phyloP scores from a whole-genome alignment of 73 alveolate genomes.

The Symbiodinium natans region DNA sequence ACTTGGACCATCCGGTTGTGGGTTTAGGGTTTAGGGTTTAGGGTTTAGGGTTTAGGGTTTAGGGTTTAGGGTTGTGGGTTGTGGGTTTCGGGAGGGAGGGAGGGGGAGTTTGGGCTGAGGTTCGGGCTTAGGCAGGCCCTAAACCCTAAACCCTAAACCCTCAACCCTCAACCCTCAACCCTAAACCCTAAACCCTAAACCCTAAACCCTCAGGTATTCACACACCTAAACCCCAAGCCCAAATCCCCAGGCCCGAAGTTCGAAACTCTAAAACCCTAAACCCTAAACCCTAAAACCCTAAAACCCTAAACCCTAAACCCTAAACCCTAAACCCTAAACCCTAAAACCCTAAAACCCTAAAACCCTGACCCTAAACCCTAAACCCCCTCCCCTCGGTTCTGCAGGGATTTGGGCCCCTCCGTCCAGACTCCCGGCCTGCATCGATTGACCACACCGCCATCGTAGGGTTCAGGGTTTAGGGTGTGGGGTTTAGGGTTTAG shows the following conservation, averaged over 20 bases:
- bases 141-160: not conserved
- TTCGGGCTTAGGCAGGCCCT: not conserved
- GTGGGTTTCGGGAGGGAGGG: not conserved
- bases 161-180: too few species aligned
- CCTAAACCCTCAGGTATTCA: too few species aligned
- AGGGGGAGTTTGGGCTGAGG: too few species aligned
- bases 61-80: not conserved
- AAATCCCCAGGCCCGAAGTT: too few species aligned
- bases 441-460: too few species aligned
- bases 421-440: too few species aligned
- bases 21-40: not conserved
- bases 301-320: not conserved
- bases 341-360: not conserved
- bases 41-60: not conserved
- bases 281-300: not conserved
- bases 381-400: not conserved
- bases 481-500: too few species aligned
- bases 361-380: not conserved
- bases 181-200: too few species aligned
- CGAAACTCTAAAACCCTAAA: too few species aligned
- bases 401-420: too few species aligned
- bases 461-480: too few species aligned
- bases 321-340: not conserved
- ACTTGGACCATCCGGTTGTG: not conserved
- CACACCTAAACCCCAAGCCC: too few species aligned